phyloP scores from a whole-genome alignment of 2,329 filamentous ascomycete genomes.

The Paecilomyces sp. region DNA sequence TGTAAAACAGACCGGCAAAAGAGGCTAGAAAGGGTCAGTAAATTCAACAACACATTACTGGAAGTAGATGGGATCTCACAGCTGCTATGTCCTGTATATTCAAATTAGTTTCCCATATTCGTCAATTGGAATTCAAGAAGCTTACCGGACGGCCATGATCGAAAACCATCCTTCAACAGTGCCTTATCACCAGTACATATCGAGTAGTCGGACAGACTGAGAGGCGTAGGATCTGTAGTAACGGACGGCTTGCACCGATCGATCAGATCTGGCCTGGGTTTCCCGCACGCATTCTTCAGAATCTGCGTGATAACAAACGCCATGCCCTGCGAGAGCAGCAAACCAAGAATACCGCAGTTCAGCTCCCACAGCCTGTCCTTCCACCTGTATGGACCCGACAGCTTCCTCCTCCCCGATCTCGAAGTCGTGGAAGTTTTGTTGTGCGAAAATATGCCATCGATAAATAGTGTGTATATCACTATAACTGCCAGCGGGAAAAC shows the following conservation, averaged over 20 bases:
- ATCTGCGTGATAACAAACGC: slow-evolving; percentile 52
- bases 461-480: slow-evolving; percentile 48
- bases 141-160: slow-evolving; percentile 50
- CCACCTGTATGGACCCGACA: slow-evolving; percentile 43
- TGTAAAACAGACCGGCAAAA: slow-evolving; percentile 53
- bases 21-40: slow-evolving; percentile 35
- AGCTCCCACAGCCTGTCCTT: slow-evolving; percentile 56
- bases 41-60: slow-evolving; percentile 12
- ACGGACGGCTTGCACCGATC: slow-evolving; percentile 43
- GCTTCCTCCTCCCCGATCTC: slow-evolving; percentile 27
- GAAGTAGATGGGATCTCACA: slow-evolving; percentile 29
- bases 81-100: slow-evolving; percentile 39
- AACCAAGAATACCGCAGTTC: slow-evolving; percentile 53
- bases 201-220: slow-evolving; percentile 37
- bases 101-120: slow-evolving; percentile 6
- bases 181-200: slow-evolving; percentile 47
- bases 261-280: slow-evolving; percentile 54
- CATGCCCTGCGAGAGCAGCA: slow-evolving; percentile 47
- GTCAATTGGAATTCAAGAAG: background rate
- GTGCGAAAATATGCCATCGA: slow-evolving; percentile 54
- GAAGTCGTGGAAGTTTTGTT: slow-evolving; percentile 29
- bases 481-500: slow-evolving; percentile 46
- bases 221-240: slow-evolving; percentile 28
- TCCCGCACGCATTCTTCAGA: slow-evolving; percentile 53
- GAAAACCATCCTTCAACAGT: slow-evolving; percentile 53